phyloP scores from a whole-genome alignment of 306 rosid species.

The Gleditsia sinensis region DNA sequence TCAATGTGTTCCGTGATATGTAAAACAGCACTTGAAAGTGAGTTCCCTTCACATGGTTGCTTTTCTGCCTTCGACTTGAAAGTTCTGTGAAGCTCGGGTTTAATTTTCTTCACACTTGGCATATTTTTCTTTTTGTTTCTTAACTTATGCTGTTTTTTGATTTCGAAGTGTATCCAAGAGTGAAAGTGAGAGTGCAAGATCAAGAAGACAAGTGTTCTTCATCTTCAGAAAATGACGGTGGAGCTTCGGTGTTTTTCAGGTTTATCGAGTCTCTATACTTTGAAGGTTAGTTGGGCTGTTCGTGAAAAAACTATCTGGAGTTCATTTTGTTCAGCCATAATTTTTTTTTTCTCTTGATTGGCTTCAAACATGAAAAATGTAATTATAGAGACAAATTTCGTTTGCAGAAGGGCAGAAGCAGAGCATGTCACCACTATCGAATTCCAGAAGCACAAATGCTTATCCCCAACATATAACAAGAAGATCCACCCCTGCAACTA shows the following conservation, averaged over 20 bases:
- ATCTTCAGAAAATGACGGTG: slow-evolving; percentile 30
- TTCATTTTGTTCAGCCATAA: slow-evolving; percentile 11
- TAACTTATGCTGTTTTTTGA: neutral
- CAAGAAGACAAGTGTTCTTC: slow-evolving; percentile 39
- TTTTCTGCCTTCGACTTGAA: neutral
- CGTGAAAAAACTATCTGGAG: neutral
- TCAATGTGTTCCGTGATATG: neutral
- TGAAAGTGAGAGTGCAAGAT: slow-evolving; percentile 47
- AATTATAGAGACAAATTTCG: neutral
- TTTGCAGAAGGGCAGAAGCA: slow-evolving; percentile 38
- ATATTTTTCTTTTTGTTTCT: neutral
- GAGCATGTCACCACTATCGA: slow-evolving; percentile 28
- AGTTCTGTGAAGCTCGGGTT: neutral
- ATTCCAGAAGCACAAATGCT: slow-evolving; percentile 42
- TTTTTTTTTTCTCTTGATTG: neutral
- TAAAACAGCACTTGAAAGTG: slow-evolving; percentile 22
- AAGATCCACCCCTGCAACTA: slow-evolving; percentile 39
- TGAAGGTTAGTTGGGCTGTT: slow-evolving; percentile 30
- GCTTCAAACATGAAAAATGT: neutral
- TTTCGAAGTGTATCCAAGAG: slow-evolving; percentile 57
- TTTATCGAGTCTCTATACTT: slow-evolving; percentile 33
- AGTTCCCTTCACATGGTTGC: slow-evolving; percentile 14
- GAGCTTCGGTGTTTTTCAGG: slow-evolving; percentile 21
- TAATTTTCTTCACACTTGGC: neutral
- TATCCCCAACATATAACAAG: slow-evolving; percentile 24